Evolutionary conservation across 345 rosid genomes (phyloP), one percentile per base, ranked within the genome.

Genomic region (Citrus hindsii): DNA sequence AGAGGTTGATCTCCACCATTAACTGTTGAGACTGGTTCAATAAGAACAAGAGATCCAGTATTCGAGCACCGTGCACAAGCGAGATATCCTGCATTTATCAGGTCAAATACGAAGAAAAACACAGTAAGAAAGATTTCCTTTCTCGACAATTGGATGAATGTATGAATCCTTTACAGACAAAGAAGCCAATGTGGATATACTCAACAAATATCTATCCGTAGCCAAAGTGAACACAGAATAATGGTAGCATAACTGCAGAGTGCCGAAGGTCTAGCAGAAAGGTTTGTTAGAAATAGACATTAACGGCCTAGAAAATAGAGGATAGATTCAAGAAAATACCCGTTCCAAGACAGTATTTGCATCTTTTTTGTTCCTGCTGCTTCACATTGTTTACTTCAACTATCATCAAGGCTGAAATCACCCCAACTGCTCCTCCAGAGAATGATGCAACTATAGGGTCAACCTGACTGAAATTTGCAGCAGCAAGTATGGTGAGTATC

Each of bases 371-470:
- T 63, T 95, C 99, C 81, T 95, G 99, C 77, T 83, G 98, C 85
- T 93, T 95, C 59, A 95, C 98, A 28, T 95, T 95, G 92, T 95
- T 95, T 79, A 95, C 87, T 84, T 95, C 99, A 7, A 95, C 98
- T 51, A 95, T 93, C 99, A 95, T 95, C 90, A 93, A 85, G 40
- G 99, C 92, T 33, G 99, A 95, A 64, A 95, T 93, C 63, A 95
- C 98, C 73, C 99, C 98, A 65, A 95, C 99, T 67, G 99, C 97
- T 80, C 99, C 99, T 38, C 99, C 99, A 56, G 99, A 93, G 83
- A 95, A 95, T 19, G 99, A 95, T 3, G 99, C 99, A 77, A 95
- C 99, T 69, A 95, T 95, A 16, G 99, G 99, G 81, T 95, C 99
- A 62, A 95, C 98, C 82, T 90, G 86, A 83, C 98, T 95, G 90